A percentile compares a stretch with the other conserved stretches of the same genome.
phyloP scores from a whole-genome alignment of 129 eudicot genomes.

The Mikania micrantha region DNA sequence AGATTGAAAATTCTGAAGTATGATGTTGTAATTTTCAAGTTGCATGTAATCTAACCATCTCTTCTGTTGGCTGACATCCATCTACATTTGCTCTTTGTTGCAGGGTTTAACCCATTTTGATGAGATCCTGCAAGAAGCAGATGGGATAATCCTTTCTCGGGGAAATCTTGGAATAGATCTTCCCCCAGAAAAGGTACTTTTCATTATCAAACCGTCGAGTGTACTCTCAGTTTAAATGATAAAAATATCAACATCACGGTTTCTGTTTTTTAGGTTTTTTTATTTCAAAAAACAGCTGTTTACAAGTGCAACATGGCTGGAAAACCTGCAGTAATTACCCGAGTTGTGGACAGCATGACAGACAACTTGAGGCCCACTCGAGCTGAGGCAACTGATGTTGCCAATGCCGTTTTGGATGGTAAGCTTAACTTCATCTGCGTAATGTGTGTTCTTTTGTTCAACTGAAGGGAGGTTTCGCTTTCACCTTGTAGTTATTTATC shows the following conservation, averaged over 20 bases:
- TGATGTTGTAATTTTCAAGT: constrained; percentile 5
- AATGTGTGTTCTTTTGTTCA: too few species aligned
- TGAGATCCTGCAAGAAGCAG: constrained; percentile 86
- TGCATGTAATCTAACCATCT: constrained; percentile 4
- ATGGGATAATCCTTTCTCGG: constrained; percentile 77
- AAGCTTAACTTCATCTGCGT: constrained; percentile 1
- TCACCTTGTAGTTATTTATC: background rate
- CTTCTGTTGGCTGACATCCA: background rate
- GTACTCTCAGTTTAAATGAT: background rate
- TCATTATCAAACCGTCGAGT: background rate
- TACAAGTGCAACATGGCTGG: constrained; percentile 87
- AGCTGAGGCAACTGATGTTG: constrained; percentile 85
- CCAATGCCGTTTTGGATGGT: constrained; percentile 84
- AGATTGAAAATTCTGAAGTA: constrained; percentile 79
- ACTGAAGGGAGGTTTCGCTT: background rate
- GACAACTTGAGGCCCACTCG: constrained; percentile 83
- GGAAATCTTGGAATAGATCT: constrained; percentile 86
- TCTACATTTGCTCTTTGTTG: constrained; percentile 5
- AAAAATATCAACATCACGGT: background rate
- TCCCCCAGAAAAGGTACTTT: constrained; percentile 71
- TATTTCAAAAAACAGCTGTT: constrained; percentile 70
- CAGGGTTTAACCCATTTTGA: constrained; percentile 74
- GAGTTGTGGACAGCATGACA: constrained; percentile 86
- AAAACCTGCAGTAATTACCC: constrained; percentile 77
- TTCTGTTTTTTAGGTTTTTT: constrained; percentile 47